Base-by-base conservation (phyloP, 805 yeast species). In the Grigorovia transvaalensis region DNA sequence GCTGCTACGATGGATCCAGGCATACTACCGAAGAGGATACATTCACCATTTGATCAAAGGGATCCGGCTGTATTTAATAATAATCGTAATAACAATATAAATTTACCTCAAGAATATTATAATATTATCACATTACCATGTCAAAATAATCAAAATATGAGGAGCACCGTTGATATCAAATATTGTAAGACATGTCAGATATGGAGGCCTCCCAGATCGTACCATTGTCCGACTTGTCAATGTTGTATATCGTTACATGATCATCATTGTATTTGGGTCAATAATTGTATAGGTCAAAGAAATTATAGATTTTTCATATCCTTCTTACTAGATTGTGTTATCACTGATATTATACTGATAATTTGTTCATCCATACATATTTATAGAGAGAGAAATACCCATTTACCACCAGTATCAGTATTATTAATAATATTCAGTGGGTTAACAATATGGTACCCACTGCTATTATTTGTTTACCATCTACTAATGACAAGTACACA, bases 191-290 rank as follows among this genome's bases (percentile, higher is more conserved):
- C 83, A 0, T 87, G 96, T 60, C 68, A 77, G 33, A 74, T 81
- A 45, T 86, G 95, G 91, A 67, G 91, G 56, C 84, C 88, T 9
- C 87, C 89, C 1, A 68, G 95, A 50, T 69, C 89, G 0, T 78
- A 84, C 51, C 96, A 87, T 65, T 87, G 96, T 60, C 73, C 82
- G 1, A 71, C 72, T 2, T 87, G 96, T 67, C 79, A 79, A 55
- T 71, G 72, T 8, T 88, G 96, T 60, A 71, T 85, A 18, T 62
- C 73, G 40, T 64, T 72, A 53, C 84, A 81, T 61, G 95, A 85
- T 61, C 88, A 82, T 60, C 88, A 82, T 64, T 84, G 90, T 61
- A 58, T 72, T 40, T 80, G 85, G 79, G 62, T 87, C 48, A 82
- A 84, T 59, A 85, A 81, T 57, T 87, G 96, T 63, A 75, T 87